A percentile compares a stretch with the other conserved stretches of the same genome.
phyloP scores from a whole-genome alignment of 495 filamentous ascomycete species.

The Recurvomyces mirabilis region DNA sequence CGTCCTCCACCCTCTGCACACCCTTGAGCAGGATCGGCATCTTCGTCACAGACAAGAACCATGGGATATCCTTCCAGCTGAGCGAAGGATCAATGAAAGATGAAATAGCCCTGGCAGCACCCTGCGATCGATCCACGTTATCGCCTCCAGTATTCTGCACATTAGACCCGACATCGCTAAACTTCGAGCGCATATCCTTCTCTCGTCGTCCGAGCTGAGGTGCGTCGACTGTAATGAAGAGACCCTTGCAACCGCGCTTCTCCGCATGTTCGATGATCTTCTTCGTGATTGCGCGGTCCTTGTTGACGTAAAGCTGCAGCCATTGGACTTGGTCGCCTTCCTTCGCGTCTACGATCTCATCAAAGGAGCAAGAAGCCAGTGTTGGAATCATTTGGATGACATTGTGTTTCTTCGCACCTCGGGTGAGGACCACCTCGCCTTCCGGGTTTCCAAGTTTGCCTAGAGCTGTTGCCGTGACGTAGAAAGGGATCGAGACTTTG shows the following conservation, averaged over 20 bases:
- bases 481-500: constrained; percentile 72
- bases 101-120: constrained; percentile 83
- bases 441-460: constrained; percentile 84
- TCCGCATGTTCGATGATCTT: constrained; percentile 88
- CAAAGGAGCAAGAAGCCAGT: constrained; percentile 92
- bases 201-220: constrained; percentile 90
- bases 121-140: constrained; percentile 71
- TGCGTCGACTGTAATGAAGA: constrained; percentile 98
- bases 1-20: constrained; percentile 91
- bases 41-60: constrained; percentile 82
- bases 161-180: constrained; percentile 71
- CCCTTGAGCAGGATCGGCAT: constrained; percentile 98
- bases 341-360: constrained; percentile 85
- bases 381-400: constrained; percentile 97
- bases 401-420: constrained; percentile 70
- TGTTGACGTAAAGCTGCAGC: constrained; percentile 98
- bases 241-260: constrained; percentile 78
- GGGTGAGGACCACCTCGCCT: constrained; percentile 82
- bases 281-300: constrained; percentile 82
- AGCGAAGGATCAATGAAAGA: constrained; percentile 90
- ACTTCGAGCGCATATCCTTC: constrained; percentile 92
- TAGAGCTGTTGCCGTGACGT: constrained; percentile 83
- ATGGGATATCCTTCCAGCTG: constrained; percentile 88
- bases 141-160: constrained; percentile 57
- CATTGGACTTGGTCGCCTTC: constrained; percentile 79